These are phyloP conservation scores for Aspergillus coremiiformis DNA, from an alignment of 495 filamentous ascomycete genomes.

Conservation along the genomic window DNA sequence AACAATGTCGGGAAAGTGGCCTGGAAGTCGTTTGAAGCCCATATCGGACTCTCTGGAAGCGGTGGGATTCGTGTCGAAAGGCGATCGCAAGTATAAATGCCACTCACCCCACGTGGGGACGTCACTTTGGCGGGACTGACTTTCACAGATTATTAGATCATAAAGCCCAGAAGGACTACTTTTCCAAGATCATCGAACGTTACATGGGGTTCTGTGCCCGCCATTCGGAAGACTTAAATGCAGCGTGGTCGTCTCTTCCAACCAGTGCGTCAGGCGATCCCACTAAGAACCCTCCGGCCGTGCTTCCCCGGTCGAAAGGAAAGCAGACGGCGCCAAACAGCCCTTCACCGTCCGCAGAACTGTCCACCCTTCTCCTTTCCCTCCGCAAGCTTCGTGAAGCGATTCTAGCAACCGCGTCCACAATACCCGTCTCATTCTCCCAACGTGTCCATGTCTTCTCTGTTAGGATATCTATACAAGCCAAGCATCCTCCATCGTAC, in stretches of 20 bases:
- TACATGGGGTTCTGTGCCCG: constrained; percentile 83
- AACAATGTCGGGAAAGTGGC: constrained; percentile 15
- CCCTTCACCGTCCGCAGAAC: constrained; percentile 41
- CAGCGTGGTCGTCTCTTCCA: constrained; percentile 61
- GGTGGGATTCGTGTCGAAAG: constrained; percentile 81
- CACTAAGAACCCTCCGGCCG: constrained; percentile 34
- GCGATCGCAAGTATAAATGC: constrained; percentile 66
- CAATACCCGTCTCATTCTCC: constrained; percentile 54
- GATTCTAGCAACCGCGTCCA: constrained; percentile 57
- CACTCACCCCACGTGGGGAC: constrained; percentile 7
- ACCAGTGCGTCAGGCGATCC: constrained; percentile 35
- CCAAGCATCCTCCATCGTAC: constrained; percentile 78
- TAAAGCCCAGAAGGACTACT: constrained; percentile 75
- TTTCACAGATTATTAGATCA: constrained; percentile 60
- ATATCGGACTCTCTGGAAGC: constrained; percentile 66
- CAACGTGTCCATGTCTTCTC: constrained; percentile 70
- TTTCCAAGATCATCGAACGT: constrained; percentile 71
- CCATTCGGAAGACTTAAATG: constrained; percentile 60
- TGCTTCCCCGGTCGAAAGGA: constrained; percentile 16
- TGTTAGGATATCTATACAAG: constrained; percentile 71
- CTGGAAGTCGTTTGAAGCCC: constrained; percentile 62
- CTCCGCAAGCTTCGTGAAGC: constrained; percentile 91
- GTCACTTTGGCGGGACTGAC: background rate
- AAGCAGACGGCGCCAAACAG: constrained; percentile 8
- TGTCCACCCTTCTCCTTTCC: constrained; percentile 56